These are phyloP conservation scores for Papiliotrema fonsecae DNA, from an alignment of 1,284 basidiomycete genomes.

Conservation along the genomic window DNA sequence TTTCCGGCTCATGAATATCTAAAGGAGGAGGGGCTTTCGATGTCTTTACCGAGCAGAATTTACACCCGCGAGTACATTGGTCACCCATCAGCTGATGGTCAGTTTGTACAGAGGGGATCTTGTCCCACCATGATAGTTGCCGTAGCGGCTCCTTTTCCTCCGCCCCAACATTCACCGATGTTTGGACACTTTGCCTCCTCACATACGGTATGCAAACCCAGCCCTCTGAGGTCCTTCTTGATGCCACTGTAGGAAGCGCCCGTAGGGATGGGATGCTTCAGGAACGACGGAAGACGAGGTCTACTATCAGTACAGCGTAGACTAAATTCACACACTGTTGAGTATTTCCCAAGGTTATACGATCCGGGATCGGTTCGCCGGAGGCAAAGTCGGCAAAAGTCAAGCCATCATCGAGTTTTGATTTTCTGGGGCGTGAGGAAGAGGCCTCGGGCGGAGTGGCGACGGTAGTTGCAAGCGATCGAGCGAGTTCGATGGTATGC, in stretches of 20 bases:
- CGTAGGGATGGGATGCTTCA: constrained; percentile 91
- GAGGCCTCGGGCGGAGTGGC: constrained; percentile 10
- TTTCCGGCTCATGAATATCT: constrained; percentile 94
- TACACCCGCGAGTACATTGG: constrained; percentile 94
- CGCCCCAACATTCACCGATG: constrained; percentile 99
- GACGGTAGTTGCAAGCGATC: constrained; percentile 29
- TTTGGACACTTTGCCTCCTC: constrained; percentile 99
- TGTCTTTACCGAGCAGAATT: constrained; percentile 98
- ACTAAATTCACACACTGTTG: constrained; percentile 56
- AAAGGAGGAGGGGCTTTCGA: constrained; percentile 80
- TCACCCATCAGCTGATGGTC: constrained; percentile 91
- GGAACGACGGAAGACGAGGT: constrained; percentile 80
- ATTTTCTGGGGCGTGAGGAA: constrained; percentile 12
- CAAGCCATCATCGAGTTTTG: constrained; percentile 64
- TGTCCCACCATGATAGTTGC: constrained; percentile 93
- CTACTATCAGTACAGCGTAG: constrained; percentile 51
- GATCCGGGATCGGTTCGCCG: constrained; percentile 54
- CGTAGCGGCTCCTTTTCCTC: constrained; percentile 80
- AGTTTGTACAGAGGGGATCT: not conserved
- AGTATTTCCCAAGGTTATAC: constrained; percentile 72
- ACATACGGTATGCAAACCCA: constrained; percentile 92
- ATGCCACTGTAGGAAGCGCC: constrained; percentile 86
- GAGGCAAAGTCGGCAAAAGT: constrained; percentile 80
- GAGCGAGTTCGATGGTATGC: constrained; percentile 1
- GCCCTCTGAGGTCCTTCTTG: constrained; percentile 88